A percentile compares a stretch with the other conserved stretches of the same genome.
These are phyloP conservation scores for Scutellaria minor DNA, from an alignment of 257 asterid species.

Conservation along the genomic window DNA sequence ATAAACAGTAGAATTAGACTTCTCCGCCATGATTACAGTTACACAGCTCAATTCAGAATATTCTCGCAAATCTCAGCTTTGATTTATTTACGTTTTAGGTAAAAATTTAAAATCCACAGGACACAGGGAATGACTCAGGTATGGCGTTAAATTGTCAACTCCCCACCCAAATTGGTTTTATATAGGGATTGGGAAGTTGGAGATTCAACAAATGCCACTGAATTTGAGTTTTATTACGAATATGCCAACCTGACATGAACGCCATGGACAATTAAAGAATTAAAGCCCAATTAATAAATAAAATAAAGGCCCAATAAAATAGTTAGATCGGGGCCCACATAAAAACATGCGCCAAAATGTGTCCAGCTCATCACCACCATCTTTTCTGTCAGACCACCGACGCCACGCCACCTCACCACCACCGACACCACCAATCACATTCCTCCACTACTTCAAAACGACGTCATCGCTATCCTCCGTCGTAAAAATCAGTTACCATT, in stretches of 20 bases:
- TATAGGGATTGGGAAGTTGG: neutral
- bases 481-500: neutral
- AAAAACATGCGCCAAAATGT: conserved; percentile 21
- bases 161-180: neutral
- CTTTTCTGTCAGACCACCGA: conserved; percentile 23
- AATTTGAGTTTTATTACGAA: neutral
- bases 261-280: too few species aligned
- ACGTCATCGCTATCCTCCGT: conserved; percentile 18
- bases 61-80: conserved; percentile 24
- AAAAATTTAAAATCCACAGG: neutral
- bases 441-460: conserved; percentile 24
- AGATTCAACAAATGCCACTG: neutral
- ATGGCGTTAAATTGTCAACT: conserved; percentile 15
- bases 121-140: conserved; percentile 8
- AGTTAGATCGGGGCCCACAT: neutral
- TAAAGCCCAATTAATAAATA: neutral
- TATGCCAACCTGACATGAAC: too few species aligned
- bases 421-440: conserved; percentile 25
- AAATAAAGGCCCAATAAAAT: conserved; percentile 9
- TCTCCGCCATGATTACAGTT: conserved; percentile 56
- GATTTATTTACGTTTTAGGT: conserved; percentile 9
- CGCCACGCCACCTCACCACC: conserved; percentile 13
- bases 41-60: neutral
- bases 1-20: conserved; percentile 57
- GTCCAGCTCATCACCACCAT: conserved; percentile 37